phyloP scores from a whole-genome alignment of 2,329 filamentous ascomycete genomes.

The Aspergillus niger region DNA sequence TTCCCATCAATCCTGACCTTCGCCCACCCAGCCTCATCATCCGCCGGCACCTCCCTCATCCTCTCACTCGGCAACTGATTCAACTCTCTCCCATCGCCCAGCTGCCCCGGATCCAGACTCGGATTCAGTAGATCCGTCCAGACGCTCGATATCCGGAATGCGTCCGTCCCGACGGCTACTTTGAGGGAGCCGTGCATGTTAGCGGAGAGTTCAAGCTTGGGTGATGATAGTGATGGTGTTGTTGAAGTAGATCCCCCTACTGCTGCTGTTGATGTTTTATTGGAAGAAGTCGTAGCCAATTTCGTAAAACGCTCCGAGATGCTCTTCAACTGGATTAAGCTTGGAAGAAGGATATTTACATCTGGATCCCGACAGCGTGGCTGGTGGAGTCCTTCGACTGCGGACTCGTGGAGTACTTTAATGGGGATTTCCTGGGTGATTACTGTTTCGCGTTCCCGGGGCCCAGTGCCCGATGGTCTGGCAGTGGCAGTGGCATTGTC shows the following conservation, averaged over 20 bases:
- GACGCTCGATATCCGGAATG: conserved; percentile 78
- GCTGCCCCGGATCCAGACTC: conserved; percentile 75
- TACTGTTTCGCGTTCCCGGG: conserved; percentile 79
- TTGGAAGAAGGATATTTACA: conserved; percentile 88
- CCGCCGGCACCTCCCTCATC: conserved; percentile 66
- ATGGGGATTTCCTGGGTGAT: conserved; percentile 97
- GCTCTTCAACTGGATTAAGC: conserved; percentile 83
- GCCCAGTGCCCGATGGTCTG: conserved; percentile 41
- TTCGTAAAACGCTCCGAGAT: conserved; percentile 96
- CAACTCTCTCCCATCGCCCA: conserved; percentile 61
- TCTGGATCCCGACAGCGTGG: conserved; percentile 88
- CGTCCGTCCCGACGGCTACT: conserved; percentile 78
- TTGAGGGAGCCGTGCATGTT: conserved; percentile 92
- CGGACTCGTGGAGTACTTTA: conserved; percentile 77
- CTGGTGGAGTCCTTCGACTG: conserved; percentile 91
- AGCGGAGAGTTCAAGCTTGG: conserved; percentile 81
- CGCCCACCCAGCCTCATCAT: conserved; percentile 81
- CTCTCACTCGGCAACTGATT: conserved; percentile 79
- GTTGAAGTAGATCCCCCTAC: conserved; percentile 9
- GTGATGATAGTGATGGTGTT: conserved; percentile 24
- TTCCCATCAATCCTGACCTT: conserved; percentile 87
- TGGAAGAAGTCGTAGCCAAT: conserved; percentile 47
- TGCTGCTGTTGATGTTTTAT: conserved; percentile 35
- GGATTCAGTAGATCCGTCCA: conserved; percentile 89
- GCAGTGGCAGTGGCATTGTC: conserved; percentile 23